Evolutionary conservation across 495 filamentous ascomycete genomes (phyloP).

Genomic region (Emericellopsis terricola): DNA sequence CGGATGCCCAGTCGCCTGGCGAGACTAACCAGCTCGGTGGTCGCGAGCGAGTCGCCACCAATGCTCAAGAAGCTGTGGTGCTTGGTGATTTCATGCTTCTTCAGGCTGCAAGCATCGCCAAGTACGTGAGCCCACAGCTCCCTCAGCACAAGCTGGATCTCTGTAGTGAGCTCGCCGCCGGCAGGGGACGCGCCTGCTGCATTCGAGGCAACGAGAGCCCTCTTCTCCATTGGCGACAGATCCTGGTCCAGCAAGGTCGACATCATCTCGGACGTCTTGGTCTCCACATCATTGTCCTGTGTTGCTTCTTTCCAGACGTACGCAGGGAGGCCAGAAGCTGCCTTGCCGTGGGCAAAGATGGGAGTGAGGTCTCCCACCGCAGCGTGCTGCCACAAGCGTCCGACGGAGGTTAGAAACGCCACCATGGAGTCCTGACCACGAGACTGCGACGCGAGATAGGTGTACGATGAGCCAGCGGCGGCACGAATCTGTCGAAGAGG

Average conservation of each 20-base stretch:
- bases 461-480: not conserved
- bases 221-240: conserved; percentile 39
- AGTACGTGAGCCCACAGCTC: no score
- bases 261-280: no score
- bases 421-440: not conserved
- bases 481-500: conserved; percentile 2
- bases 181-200: no score
- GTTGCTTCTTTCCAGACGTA: conserved; percentile 20
- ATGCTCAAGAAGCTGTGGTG: no score
- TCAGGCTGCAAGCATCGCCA: no score
- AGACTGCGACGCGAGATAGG: not conserved
- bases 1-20: no score
- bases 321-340: conserved; percentile 13
- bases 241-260: no score
- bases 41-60: no score
- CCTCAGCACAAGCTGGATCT: conserved; percentile 5
- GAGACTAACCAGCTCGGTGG: no score
- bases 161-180: not conserved
- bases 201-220: conserved; percentile 24
- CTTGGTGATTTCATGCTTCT: no score
- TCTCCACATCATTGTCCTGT: conserved; percentile 19
- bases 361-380: not conserved
- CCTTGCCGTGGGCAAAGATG: not conserved
- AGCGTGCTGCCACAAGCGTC: conserved; percentile 1
- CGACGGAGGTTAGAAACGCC: conserved; percentile 1